A percentile compares a stretch with the other conserved stretches of the same genome.
These are phyloP conservation scores for Apiospora aurea DNA, from an alignment of 2,329 filamentous ascomycete species.

Conservation along the genomic window DNA sequence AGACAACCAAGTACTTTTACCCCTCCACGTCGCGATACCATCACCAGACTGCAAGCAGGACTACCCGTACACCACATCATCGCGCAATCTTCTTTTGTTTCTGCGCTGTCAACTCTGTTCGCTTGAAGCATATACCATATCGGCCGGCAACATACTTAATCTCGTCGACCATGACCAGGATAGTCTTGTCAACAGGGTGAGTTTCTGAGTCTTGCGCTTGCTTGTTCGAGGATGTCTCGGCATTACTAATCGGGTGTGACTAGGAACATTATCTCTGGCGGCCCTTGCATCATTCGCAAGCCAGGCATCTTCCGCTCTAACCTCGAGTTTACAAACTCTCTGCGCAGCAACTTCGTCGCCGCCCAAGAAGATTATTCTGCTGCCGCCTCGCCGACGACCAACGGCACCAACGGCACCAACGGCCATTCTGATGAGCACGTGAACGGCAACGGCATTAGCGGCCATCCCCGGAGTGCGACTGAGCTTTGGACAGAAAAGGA, in stretches of 20 bases:
- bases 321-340: constrained; percentile 86
- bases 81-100: neutral
- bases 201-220: constrained; percentile 41
- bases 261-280: constrained; percentile 84
- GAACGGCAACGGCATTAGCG: constrained; percentile 40
- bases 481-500: constrained; percentile 74
- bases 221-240: constrained; percentile 24
- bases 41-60: neutral
- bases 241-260: constrained; percentile 36
- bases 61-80: neutral
- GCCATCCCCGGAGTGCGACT: constrained; percentile 42
- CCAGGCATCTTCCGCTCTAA: constrained; percentile 84
- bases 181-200: constrained; percentile 87
- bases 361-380: constrained; percentile 69
- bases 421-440: constrained; percentile 30
- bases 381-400: constrained; percentile 35
- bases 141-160: neutral
- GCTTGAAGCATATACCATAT: neutral
- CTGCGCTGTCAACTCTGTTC: neutral
- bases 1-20: neutral
- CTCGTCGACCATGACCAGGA: constrained; percentile 66
- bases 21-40: constrained; percentile 20
- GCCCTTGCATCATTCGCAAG: constrained; percentile 83
- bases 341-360: constrained; percentile 82
- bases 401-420: constrained; percentile 38